Evolutionary conservation across 805 yeast species (phyloP), one percentile per base, ranked within the genome.

Genomic region (Cyberlindnera mississippiensis): DNA sequence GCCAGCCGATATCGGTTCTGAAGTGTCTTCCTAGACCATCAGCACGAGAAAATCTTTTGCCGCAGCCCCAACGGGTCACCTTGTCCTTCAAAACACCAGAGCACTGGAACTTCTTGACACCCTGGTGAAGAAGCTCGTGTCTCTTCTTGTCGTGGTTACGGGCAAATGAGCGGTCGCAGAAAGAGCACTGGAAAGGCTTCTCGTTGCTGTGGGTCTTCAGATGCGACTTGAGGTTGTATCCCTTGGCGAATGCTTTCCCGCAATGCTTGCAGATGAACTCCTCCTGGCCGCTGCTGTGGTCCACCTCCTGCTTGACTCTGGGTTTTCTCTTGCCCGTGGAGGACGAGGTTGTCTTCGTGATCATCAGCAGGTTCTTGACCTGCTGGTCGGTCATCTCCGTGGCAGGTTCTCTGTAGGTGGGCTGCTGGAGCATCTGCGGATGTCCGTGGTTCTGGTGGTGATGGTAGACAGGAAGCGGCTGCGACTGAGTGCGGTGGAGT

Each of bases 221-320:
- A 62, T 86, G 96, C 0, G 89, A 80, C 50, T 86, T 82, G 52
- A 86, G 68, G 59, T 87, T 86, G 60, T 87, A 86, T 0, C 89
- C 88, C 38, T 95, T 63, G 2, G 91, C 82, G 57, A 87, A 86
- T 28, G 78, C 64, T 62, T 83, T 85, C 18, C 76, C 84, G 61
- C 96, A 86, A 35, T 79, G 67, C 42, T 78, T 75, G 58, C 96
- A 86, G 66, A 9, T 75, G 28, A 49, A 56, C 4, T 38, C 40
- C 17, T 50, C 51, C 11, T 24, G 31, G 20, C 6, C 18, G 6
- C 3, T 33, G 16, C 16, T 15, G 11, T 7, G 12, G 5, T 8
- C 7, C 11, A 8, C 22, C 33, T 40, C 33, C 12, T 38, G 18
- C 28, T 13, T 16, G 15, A 31, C 38, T 20, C 41, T 32, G 20